A percentile compares a stretch with the other conserved stretches of the same genome.
Conservation (phyloP, 2,329 filamentous ascomycete species). For the Berkeleyomyces basicola region DNA sequence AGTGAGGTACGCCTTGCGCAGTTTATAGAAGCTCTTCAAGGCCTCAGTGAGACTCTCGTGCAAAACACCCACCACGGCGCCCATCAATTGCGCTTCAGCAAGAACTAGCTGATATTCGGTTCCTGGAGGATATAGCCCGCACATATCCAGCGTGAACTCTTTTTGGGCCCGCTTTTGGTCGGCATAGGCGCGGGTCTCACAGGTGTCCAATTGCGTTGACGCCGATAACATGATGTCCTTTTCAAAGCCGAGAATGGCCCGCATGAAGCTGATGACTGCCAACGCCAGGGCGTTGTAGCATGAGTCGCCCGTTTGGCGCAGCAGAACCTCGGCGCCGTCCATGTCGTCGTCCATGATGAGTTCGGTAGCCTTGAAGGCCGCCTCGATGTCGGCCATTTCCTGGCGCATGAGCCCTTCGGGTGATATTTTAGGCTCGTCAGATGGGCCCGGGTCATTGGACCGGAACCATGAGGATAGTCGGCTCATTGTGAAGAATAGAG, state of each 20-base stretch:
- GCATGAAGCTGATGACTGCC: constrained; percentile 69
- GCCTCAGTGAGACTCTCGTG: constrained; percentile 88
- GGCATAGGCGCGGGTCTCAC: constrained; percentile 59
- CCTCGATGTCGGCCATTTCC: constrained; percentile 38
- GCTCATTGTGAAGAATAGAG: constrained; percentile 25
- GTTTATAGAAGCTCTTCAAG: constrained; percentile 80
- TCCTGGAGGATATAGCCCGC: constrained; percentile 56
- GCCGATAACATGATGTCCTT: constrained; percentile 82
- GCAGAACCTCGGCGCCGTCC: constrained; percentile 57
- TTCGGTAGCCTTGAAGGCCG: constrained; percentile 46
- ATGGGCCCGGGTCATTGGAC: constrained; percentile 18
- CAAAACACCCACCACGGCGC: constrained; percentile 71
- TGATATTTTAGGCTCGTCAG: not conserved
- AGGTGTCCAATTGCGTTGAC: constrained; percentile 50
- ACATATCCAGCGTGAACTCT: constrained; percentile 27
- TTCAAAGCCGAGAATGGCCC: constrained; percentile 77
- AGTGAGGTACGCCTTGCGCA: constrained; percentile 74
- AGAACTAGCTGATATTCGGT: constrained; percentile 75
- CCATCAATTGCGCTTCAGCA: constrained; percentile 77
- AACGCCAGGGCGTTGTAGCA: constrained; percentile 78
- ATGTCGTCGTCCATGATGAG: constrained; percentile 84
- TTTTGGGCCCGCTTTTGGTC: constrained; percentile 63
- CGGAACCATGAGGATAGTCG: constrained; percentile 36
- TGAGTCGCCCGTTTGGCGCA: constrained; percentile 51
- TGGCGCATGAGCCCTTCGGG: constrained; percentile 21